These are phyloP conservation scores for Tubosaeta sp. DNA, from an alignment of 768 basidiomycete genomes.

Conservation along the genomic window DNA sequence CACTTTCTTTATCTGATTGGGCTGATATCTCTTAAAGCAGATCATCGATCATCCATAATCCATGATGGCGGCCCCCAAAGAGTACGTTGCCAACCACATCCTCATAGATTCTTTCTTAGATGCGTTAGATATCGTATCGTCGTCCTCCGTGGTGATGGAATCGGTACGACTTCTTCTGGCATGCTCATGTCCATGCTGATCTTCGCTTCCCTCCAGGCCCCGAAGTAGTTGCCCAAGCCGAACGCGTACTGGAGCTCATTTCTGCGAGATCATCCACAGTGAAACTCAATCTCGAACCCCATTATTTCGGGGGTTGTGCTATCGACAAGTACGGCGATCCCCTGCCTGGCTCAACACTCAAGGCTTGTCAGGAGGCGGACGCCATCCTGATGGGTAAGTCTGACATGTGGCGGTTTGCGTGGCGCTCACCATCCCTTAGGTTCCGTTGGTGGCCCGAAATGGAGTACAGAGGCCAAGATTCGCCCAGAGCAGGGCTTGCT, in stretches of 20 bases:
- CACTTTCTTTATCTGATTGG: neutral
- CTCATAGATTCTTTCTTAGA: slow-evolving; percentile 6
- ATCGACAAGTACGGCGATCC: slow-evolving; percentile 88
- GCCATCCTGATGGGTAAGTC: slow-evolving; percentile 89
- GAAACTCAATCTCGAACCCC: slow-evolving; percentile 66
- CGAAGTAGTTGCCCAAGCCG: slow-evolving; percentile 83
- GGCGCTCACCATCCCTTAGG: slow-evolving; percentile 44
- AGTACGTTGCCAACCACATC: slow-evolving; percentile 31
- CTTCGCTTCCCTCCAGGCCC: slow-evolving; percentile 53
- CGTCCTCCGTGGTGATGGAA: slow-evolving; percentile 94
- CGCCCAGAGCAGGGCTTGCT: slow-evolving; percentile 93
- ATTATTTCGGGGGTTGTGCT: slow-evolving; percentile 88
- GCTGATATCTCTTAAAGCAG: neutral
- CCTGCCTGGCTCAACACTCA: slow-evolving; percentile 76
- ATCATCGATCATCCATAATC: slow-evolving; percentile 20
- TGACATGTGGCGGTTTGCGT: neutral
- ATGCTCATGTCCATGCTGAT: neutral
- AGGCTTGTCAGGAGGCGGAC: slow-evolving; percentile 89
- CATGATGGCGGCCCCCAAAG: slow-evolving; percentile 33
- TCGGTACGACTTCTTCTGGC: slow-evolving; percentile 51
- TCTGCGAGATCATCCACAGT: slow-evolving; percentile 58
- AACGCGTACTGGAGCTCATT: slow-evolving; percentile 73
- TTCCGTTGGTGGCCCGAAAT: slow-evolving; percentile 98
- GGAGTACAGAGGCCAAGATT: slow-evolving; percentile 85
- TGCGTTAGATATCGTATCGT: slow-evolving; percentile 73